These are phyloP conservation scores for Vigna unguiculata DNA, from an alignment of 306 rosid genomes.

Conservation along the genomic window DNA sequence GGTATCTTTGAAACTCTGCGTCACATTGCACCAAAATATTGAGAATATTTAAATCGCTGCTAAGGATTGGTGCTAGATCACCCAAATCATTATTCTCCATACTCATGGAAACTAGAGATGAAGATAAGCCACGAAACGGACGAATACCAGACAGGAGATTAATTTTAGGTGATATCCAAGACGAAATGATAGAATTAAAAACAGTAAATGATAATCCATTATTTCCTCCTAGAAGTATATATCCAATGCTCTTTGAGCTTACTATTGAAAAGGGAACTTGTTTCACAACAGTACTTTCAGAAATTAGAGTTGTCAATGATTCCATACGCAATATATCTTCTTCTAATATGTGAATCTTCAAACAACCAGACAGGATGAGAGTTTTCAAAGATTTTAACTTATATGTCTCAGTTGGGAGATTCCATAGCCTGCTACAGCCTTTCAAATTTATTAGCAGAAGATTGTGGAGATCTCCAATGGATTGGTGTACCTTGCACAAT, in stretches of 20 bases:
- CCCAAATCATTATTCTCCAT: neutral
- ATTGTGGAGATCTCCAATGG: conserved; percentile 26
- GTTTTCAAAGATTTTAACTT: conserved; percentile 45
- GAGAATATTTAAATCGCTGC: neutral
- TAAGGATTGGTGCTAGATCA: conserved; percentile 8
- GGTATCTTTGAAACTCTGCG: neutral
- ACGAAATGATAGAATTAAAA: conserved; percentile 38
- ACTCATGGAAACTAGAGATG: conserved; percentile 5
- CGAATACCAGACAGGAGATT: neutral
- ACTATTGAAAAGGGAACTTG: conserved; percentile 38
- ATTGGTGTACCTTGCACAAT: conserved; percentile 34
- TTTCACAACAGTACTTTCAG: conserved; percentile 45
- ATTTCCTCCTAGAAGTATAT: conserved; percentile 43
- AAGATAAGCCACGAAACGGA: neutral
- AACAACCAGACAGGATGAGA: conserved; percentile 53
- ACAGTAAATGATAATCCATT: conserved; percentile 30
- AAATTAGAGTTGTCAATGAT: conserved; percentile 48
- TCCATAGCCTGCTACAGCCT: neutral
- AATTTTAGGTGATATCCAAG: conserved; percentile 39
- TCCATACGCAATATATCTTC: conserved; percentile 48
- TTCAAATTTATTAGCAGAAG: conserved; percentile 19
- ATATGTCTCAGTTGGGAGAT: conserved; percentile 8
- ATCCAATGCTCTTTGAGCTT: conserved; percentile 21
- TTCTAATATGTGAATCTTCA: conserved; percentile 38
- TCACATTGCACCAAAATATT: neutral